These are phyloP conservation scores for Mrakia frigida DNA, from an alignment of 768 basidiomycete species.

Conservation along the genomic window DNA sequence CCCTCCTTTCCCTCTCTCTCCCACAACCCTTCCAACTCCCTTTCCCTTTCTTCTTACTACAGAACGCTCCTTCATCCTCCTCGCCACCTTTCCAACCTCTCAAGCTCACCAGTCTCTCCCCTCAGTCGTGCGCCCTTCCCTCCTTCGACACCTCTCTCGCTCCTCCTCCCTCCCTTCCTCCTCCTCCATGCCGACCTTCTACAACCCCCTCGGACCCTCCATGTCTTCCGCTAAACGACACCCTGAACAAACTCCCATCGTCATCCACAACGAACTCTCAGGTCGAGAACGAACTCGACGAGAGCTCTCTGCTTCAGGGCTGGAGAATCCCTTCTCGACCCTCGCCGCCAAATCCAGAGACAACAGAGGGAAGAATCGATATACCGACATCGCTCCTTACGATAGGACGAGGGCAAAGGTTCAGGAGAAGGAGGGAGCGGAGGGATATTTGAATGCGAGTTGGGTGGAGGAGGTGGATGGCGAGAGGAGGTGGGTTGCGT, in stretches of 20 bases:
- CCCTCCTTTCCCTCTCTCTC: no score
- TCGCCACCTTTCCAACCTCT: neutral
- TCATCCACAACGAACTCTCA: neutral
- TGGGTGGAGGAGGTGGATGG: conserved; percentile 40
- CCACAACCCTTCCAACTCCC: no score
- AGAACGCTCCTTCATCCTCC: neutral
- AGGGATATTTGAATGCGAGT: conserved; percentile 44
- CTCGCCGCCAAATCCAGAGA: neutral
- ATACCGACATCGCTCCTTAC: conserved; percentile 23
- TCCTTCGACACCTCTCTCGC: neutral
- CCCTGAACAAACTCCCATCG: neutral
- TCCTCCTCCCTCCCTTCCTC: neutral
- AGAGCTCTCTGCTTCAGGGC: neutral
- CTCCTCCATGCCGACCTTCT: neutral
- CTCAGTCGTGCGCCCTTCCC: neutral
- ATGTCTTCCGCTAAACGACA: neutral
- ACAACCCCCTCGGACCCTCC: neutral
- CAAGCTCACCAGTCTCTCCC: neutral
- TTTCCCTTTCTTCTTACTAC: no score
- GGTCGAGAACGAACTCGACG: neutral
- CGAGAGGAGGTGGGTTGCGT: conserved; percentile 41
- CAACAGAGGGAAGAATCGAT: conserved; percentile 22
- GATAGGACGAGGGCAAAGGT: conserved; percentile 22
- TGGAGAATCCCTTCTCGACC: neutral
- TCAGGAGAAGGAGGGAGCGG: conserved; percentile 27